These are phyloP conservation scores for Podospora pseudocomata DNA, from an alignment of 495 filamentous ascomycete species.

Conservation along the genomic window DNA sequence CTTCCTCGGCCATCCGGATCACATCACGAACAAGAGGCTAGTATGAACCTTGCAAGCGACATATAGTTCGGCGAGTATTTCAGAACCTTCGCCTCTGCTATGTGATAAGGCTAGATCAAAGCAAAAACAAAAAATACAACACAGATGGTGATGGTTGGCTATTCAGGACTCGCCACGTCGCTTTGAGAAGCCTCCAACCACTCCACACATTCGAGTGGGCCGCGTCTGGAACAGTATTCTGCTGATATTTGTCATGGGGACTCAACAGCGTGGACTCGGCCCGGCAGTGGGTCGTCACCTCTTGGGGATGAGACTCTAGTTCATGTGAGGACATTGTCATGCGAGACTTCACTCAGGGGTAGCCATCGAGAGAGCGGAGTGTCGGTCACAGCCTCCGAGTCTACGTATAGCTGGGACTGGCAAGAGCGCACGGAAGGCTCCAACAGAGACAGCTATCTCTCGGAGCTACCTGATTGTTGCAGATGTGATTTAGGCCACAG, in stretches of 20 bases:
- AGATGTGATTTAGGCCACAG: neutral
- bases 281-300: slow-evolving; percentile 13
- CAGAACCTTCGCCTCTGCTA: neutral
- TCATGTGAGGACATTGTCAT: slow-evolving; percentile 34
- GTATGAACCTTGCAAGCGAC: neutral
- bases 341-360: slow-evolving; percentile 19
- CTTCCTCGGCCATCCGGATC: neutral
- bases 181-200: neutral
- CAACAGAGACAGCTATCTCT: neutral
- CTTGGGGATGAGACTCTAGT: slow-evolving; percentile 20
- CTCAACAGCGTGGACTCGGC: slow-evolving; percentile 9
- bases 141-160: slow-evolving; percentile 16
- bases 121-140: neutral
- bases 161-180: slow-evolving; percentile 34
- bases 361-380: slow-evolving; percentile 9
- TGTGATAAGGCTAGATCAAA: neutral
- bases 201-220: neutral
- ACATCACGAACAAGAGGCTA: neutral
- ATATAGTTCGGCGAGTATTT: neutral
- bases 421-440: neutral
- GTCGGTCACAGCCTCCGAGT: slow-evolving; percentile 9
- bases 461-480: neutral
- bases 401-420: neutral
- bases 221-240: neutral
- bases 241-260: slow-evolving; percentile 4